Conservation (phyloP, 139 green algal genomes). For the Desmodesmus armatus region DNA sequence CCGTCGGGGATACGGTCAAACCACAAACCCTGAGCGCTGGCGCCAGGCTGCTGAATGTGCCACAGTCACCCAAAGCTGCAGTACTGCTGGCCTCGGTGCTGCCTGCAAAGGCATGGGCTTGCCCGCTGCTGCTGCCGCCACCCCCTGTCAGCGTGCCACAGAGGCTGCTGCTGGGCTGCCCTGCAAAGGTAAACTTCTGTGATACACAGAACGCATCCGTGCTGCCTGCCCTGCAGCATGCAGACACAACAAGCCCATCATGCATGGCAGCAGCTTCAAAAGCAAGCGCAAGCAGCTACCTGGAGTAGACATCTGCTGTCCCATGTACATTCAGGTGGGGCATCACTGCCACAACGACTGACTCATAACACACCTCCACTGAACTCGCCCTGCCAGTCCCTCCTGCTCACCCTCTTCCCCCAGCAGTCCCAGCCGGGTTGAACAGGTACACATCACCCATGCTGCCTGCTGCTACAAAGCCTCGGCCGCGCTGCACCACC, state of each 20-base stretch:
- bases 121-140: neutral
- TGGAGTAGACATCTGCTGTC: too few relatives aligned
- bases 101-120: neutral
- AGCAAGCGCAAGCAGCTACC: too few relatives aligned
- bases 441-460: slow-evolving; percentile 34
- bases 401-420: neutral
- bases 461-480: slow-evolving; percentile 28
- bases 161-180: too few relatives aligned
- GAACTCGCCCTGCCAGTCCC: too few relatives aligned
- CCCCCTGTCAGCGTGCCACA: neutral
- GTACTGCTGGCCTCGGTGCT: neutral
- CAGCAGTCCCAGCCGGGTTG: neutral
- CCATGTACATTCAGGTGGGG: too few relatives aligned
- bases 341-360: too few relatives aligned
- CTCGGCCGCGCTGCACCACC: slow-evolving; percentile 22
- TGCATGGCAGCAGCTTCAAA: neutral
- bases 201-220: neutral
- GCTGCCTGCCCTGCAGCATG: neutral
- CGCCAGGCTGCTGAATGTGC: neutral
- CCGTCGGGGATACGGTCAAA: slow-evolving; percentile 12
- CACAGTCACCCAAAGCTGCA: neutral
- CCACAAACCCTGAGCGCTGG: neutral
- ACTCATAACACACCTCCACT: too few relatives aligned
- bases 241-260: neutral
- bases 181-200: neutral